Base-by-base conservation (phyloP, 129 eudicot genomes). In the Centella asiatica region DNA sequence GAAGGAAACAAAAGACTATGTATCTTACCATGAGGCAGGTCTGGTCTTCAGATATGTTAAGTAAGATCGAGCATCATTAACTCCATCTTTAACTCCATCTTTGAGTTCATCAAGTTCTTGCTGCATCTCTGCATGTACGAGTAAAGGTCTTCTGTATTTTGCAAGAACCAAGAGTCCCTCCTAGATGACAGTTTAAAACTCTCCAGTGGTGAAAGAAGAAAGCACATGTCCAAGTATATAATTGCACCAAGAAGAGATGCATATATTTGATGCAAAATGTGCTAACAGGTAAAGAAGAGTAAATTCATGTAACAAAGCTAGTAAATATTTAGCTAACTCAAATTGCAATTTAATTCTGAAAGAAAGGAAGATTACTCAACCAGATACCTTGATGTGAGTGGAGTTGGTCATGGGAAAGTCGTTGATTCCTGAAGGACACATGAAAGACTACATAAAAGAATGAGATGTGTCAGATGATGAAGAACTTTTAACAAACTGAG, bases 381-480 rank as follows among this genome's bases (percentile, higher is more conserved):
- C 23, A 1, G 61, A 69, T 77, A 93, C 96, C 99, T 87, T 93
- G 49, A 93, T 93, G 64, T 93, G 99, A 74, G 71, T 82, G 36
- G 78, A 59, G 60, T 80, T 87, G 63, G 99, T 87, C 99, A 93
- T 93, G 49, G 99, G 99, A 52, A 93, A 93, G 87, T 93, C 99
- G 32, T 87, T 78, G 76, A 87, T 93, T 67, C 99, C 99, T 22
- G 99, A 93, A 44, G 99, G 99, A 67, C 95, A 80, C 99, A 93
- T 87, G 72, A 93, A 93, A 49, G 96, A 93, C 99, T 92, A 72
- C 79, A 71, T 12, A 74, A 67, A 25, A 50, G 64, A 71, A 69
- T 57, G 57, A 18, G 22, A 69, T 44, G 54, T 26, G 68, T 70
- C 28, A 60, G 54, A 63, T 24, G 31, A 12, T 8, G 31, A 23